Evolutionary conservation across 441 rosid genomes (phyloP).

Genomic region (Capsella rubella): DNA sequence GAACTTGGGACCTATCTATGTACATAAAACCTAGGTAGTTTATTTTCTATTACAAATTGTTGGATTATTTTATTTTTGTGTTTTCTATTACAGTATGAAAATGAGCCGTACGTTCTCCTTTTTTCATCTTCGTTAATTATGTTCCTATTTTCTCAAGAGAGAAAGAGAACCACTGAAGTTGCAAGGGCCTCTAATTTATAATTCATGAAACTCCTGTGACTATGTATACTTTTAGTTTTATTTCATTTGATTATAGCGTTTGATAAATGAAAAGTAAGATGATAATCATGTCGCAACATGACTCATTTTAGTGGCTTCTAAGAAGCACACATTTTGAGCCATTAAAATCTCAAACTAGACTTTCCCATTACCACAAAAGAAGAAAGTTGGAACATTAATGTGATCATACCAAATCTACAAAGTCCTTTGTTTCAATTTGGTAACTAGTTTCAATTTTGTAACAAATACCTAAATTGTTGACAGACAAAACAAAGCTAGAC

Average conservation of each 20-base stretch:
- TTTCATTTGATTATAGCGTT: background rate
- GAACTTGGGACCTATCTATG: background rate
- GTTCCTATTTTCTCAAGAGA: background rate
- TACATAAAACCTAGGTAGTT: background rate
- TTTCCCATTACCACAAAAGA: conserved; percentile 43
- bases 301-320: conserved; percentile 43
- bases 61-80: background rate
- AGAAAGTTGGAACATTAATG: conserved; percentile 38
- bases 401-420: conserved; percentile 33
- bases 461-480: conserved; percentile 14
- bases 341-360: conserved; percentile 32
- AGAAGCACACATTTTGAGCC: conserved; percentile 43
- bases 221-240: conserved; percentile 2
- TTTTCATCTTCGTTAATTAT: background rate
- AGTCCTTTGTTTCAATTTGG: conserved; percentile 21
- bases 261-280: conserved; percentile 28
- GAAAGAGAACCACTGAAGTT: conserved; percentile 39
- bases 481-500: background rate
- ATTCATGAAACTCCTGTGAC: conserved; percentile 43
- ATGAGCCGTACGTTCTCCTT: background rate
- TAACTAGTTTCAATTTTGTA: conserved; percentile 24
- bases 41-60: background rate
- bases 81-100: background rate
- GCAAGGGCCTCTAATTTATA: conserved; percentile 31
- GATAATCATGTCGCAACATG: conserved; percentile 30